Evolutionary conservation across 164 flowering plant species (phyloP).

Genomic region (Chloranthus sessilifolius): DNA sequence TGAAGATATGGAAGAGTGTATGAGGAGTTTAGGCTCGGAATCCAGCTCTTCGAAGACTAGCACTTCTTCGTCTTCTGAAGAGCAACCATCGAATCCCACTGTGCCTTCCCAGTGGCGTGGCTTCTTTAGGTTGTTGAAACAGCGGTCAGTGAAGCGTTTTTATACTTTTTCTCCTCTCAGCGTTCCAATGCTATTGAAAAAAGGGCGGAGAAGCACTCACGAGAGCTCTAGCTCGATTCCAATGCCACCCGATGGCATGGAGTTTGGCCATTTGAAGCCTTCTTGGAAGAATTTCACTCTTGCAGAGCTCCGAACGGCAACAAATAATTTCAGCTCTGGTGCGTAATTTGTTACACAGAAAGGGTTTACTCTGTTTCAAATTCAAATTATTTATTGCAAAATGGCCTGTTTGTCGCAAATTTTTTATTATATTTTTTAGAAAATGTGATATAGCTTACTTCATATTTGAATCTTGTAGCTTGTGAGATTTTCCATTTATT

Average conservation of each 20-base stretch:
- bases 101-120: constrained; percentile 42
- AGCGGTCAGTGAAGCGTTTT: constrained; percentile 35
- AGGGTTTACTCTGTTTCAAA: too few relatives aligned
- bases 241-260: constrained; percentile 28
- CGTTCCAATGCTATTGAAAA: constrained; percentile 35
- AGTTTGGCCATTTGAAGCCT: constrained; percentile 41
- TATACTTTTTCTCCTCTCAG: constrained; percentile 37
- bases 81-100: constrained; percentile 10
- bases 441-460: not conserved
- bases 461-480: not conserved
- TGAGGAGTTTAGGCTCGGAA: constrained; percentile 21
- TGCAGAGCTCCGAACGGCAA: constrained; percentile 64
- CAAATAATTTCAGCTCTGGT: constrained; percentile 73
- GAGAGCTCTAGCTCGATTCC: constrained; percentile 20
- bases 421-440: not conserved
- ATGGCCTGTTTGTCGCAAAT: not conserved
- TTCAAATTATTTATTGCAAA: too few relatives aligned
- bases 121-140: constrained; percentile 39
- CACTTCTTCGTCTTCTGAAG: constrained; percentile 51
- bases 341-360: constrained; percentile 13
- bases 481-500: too few relatives aligned
- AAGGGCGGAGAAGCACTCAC: constrained; percentile 33
- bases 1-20: constrained; percentile 53
- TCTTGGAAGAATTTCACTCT: constrained; percentile 57
- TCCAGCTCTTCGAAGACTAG: constrained; percentile 32